Evolutionary conservation across 1,284 basidiomycete genomes (phyloP), one percentile per base, ranked within the genome.

Genomic region (Heterobasidion occidentale): DNA sequence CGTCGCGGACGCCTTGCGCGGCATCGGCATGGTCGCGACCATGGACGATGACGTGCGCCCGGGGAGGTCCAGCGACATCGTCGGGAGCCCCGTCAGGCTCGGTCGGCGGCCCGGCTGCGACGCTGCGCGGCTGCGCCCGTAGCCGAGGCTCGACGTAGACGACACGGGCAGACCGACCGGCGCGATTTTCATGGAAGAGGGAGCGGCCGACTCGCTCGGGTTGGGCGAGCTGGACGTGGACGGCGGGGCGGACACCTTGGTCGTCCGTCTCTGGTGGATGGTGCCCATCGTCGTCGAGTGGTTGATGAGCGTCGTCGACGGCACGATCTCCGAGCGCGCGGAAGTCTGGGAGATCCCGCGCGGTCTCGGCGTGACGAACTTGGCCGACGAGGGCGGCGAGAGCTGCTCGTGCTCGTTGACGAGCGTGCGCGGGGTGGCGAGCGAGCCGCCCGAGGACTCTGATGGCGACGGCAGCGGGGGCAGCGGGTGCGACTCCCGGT

Each of bases 101-200:
- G 61, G 61, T 35, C 61, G 74, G 56, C 84, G 78, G 36, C 82
- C 83, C 49, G 86, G 86, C 60, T 88, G 86, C 42, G 87, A 88
- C 20, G 77, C 80, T 52, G 84, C 85, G 47, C 89, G 79, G 59
- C 65, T 77, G 56, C 88, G 79, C 38, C 78, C 77, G 15, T 60
- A 61, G 9, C 65, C 64, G 2, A 70, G 56, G 47, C 62, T 68
- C 55, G 66, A 64, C 54, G 70, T 61, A 56, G 73, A 68, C 58
- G 68, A 67, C 48, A 73, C 62, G 58, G 79, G 72, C 45, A 77
- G 63, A 46, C 75, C 74, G 46, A 78, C 75, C 57, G 73, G 68
- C n/a, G 73, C 67, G 36, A 69, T 53, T 45, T 62, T 67, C 67
- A 73, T 75, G 46, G 70, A 66, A 38, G 71, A 77, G 74, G 49